Conservation (phyloP, 2,329 filamentous ascomycete species). For the Mycosphaerella sp. region DNA sequence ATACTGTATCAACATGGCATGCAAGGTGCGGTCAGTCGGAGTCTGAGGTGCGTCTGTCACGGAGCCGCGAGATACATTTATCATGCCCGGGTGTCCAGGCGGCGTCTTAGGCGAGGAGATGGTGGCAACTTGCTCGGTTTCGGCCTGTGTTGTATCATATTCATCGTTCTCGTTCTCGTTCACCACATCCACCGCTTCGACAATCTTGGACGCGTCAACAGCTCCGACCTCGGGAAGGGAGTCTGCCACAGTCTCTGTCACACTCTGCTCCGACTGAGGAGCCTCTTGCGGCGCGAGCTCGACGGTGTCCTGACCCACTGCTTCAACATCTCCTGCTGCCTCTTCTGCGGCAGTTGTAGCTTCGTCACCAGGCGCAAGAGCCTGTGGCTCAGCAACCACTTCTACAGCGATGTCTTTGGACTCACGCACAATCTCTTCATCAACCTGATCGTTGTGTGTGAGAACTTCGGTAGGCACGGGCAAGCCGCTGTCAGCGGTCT, state of each 20-base stretch:
- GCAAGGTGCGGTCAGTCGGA: constrained; percentile 35
- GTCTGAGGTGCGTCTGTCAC: constrained; percentile 28
- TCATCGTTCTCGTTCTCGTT: background rate
- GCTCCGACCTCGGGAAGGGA: background rate
- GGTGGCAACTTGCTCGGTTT: background rate
- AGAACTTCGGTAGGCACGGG: constrained; percentile 1
- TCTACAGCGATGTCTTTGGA: constrained; percentile 13
- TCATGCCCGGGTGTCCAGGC: constrained; percentile 12
- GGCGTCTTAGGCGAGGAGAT: background rate
- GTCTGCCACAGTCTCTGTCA: background rate
- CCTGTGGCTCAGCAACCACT: background rate
- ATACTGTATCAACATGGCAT: constrained; percentile 52
- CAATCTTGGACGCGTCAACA: background rate
- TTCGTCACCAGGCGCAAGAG: background rate
- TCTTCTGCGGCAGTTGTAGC: background rate
- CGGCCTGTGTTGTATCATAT: background rate
- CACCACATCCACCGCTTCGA: background rate
- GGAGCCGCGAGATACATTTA: constrained; percentile 11
- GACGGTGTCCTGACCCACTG: background rate
- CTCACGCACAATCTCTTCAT: constrained; percentile 19
- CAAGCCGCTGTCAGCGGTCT: constrained; percentile 7
- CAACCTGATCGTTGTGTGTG: constrained; percentile 11
- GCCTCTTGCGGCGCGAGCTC: background rate
- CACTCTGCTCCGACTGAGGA: background rate
- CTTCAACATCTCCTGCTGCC: background rate